phyloP scores from a whole-genome alignment of 2,329 filamentous ascomycete species.

The Cladosporium colombiae region DNA sequence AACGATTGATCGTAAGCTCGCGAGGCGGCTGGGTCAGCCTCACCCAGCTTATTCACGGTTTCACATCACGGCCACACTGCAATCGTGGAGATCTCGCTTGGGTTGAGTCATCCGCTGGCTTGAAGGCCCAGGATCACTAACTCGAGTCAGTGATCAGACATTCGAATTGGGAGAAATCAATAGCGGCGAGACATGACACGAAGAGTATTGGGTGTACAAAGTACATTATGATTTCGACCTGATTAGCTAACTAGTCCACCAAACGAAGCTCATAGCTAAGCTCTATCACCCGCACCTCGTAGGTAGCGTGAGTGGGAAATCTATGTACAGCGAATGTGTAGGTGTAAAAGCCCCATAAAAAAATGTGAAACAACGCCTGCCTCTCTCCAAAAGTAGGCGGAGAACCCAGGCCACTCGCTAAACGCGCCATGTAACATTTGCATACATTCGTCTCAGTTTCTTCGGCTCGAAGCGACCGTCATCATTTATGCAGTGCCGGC shows the following conservation, averaged over 20 bases:
- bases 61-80: not conserved
- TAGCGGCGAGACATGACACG: not conserved
- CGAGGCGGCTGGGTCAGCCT: not conserved
- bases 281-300: constrained; percentile 1
- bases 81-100: not conserved
- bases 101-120: not conserved
- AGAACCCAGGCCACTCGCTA: constrained; percentile 8
- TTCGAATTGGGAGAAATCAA: too few relatives aligned
- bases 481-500: constrained; percentile 73
- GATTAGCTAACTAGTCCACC: constrained; percentile 2
- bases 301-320: constrained; percentile 1
- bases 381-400: not conserved
- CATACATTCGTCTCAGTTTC: constrained; percentile 14
- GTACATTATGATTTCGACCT: constrained; percentile 16
- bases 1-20: not conserved
- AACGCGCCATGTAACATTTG: constrained; percentile 17
- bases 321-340: constrained; percentile 16
- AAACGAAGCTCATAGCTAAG: not conserved
- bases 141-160: too few relatives aligned
- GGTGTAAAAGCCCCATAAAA: not conserved
- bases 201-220: constrained; percentile 10
- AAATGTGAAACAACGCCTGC: constrained; percentile 6
- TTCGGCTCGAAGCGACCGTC: not conserved
- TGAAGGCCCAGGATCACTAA: not conserved
- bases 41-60: not conserved